These are phyloP conservation scores for Arthrobotrys conoides DNA, from an alignment of 2,329 filamentous ascomycete genomes.

Conservation along the genomic window DNA sequence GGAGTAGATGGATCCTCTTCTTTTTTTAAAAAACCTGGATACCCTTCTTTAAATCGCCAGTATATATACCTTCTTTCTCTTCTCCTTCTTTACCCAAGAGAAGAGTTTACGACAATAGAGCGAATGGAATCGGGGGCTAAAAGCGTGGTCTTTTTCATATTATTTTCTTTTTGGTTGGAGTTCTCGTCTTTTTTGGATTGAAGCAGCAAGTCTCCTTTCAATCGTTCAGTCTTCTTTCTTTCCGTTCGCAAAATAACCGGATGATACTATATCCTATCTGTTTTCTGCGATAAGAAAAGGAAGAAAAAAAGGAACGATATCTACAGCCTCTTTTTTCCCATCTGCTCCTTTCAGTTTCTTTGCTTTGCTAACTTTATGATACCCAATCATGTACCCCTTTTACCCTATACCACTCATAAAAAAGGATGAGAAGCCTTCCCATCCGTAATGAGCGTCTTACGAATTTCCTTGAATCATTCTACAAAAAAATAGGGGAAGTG, in stretches of 20 bases:
- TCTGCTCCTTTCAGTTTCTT: no score
- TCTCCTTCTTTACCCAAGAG: constrained; percentile 9
- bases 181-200: constrained; percentile 2
- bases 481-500: not conserved
- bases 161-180: constrained; percentile 1
- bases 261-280: no score
- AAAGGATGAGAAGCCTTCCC: not conserved
- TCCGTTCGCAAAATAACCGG: not conserved
- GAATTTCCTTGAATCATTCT: constrained; percentile 5
- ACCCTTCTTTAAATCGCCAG: constrained; percentile 27
- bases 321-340: not conserved
- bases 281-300: no score
- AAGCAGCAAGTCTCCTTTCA: not conserved
- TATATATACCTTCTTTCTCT: constrained; percentile 26
- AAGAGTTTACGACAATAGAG: constrained; percentile 44
- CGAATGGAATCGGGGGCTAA: constrained; percentile 28
- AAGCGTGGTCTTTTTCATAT: constrained; percentile 25
- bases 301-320: not conserved
- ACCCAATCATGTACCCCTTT: constrained; percentile 28
- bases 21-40: constrained; percentile 4
- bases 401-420: not conserved
- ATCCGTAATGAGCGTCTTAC: not conserved
- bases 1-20: constrained; percentile 18
- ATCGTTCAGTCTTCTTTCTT: constrained; percentile 6
- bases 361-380: constrained; percentile 5